phyloP scores from a whole-genome alignment of 257 asterid species.

The Lycium ferocissimum region DNA sequence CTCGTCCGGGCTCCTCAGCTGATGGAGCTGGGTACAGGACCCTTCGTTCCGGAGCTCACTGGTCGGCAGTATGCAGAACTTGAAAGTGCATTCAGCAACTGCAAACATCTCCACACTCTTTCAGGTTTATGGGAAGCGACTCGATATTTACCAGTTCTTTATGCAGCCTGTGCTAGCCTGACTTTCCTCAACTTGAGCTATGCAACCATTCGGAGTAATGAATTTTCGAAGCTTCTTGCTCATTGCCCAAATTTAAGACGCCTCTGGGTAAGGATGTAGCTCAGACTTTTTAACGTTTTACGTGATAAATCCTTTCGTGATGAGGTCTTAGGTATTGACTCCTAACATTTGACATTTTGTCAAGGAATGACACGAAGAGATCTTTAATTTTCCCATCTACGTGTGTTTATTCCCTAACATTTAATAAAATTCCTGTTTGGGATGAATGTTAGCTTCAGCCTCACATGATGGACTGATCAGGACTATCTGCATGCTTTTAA shows the following conservation, averaged over 20 bases:
- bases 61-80: constrained; percentile 58
- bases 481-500: constrained; percentile 16
- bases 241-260: constrained; percentile 78
- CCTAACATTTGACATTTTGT: constrained; percentile 20
- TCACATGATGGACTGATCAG: neutral
- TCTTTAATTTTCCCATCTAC: neutral
- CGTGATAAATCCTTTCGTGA: neutral
- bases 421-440: neutral
- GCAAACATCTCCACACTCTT: constrained; percentile 60
- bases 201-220: constrained; percentile 64
- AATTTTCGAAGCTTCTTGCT: constrained; percentile 60
- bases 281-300: constrained; percentile 29
- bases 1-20: constrained; percentile 65
- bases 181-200: constrained; percentile 74
- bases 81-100: constrained; percentile 57
- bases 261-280: constrained; percentile 73
- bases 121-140: constrained; percentile 75
- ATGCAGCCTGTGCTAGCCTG: constrained; percentile 70
- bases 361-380: neutral
- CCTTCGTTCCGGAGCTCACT: constrained; percentile 67
- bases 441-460: constrained; percentile 7
- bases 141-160: constrained; percentile 61
- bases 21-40: constrained; percentile 77
- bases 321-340: constrained; percentile 18
- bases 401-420: neutral